Evolutionary conservation across 768 basidiomycete genomes (phyloP).

Genomic region (Tricholoma sp.): DNA sequence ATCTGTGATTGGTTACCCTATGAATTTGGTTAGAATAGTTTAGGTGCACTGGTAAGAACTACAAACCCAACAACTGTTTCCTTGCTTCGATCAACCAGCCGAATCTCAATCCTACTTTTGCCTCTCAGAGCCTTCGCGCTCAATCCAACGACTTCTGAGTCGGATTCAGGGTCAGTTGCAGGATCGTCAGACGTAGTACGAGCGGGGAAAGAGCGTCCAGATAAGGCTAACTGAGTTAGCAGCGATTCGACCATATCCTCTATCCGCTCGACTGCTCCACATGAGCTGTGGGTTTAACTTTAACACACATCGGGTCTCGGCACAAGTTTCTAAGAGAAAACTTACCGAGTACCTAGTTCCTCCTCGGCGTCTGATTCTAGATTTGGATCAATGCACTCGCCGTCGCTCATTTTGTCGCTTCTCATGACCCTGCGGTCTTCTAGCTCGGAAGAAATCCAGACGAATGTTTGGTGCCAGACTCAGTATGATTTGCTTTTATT

Average conservation of each 20-base stretch:
- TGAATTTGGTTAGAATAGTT: constrained; percentile 1
- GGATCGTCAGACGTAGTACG: not conserved
- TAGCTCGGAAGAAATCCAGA: not conserved
- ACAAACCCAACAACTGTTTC: constrained; percentile 21
- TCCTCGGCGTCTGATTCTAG: not conserved
- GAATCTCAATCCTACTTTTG: constrained; percentile 27
- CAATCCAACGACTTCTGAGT: constrained; percentile 3
- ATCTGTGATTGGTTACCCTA: constrained; percentile 14
- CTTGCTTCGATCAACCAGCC: constrained; percentile 31
- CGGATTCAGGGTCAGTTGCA: constrained; percentile 9
- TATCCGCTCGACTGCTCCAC: constrained; percentile 21
- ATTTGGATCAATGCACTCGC: not conserved
- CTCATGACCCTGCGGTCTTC: not conserved
- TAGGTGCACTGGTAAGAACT: not conserved
- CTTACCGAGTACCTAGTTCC: not conserved
- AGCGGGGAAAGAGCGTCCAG: constrained; percentile 10
- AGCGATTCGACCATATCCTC: constrained; percentile 33
- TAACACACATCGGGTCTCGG: not conserved
- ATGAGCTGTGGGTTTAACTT: constrained; percentile 6
- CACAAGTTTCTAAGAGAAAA: not conserved
- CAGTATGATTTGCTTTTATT: not conserved
- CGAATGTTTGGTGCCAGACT: not conserved
- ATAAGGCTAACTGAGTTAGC: constrained; percentile 29
- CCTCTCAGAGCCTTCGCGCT: constrained; percentile 7
- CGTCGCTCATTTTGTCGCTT: not conserved